These are phyloP conservation scores for Kwoniella sp. DNA, from an alignment of 768 basidiomycete species.

Conservation along the genomic window DNA sequence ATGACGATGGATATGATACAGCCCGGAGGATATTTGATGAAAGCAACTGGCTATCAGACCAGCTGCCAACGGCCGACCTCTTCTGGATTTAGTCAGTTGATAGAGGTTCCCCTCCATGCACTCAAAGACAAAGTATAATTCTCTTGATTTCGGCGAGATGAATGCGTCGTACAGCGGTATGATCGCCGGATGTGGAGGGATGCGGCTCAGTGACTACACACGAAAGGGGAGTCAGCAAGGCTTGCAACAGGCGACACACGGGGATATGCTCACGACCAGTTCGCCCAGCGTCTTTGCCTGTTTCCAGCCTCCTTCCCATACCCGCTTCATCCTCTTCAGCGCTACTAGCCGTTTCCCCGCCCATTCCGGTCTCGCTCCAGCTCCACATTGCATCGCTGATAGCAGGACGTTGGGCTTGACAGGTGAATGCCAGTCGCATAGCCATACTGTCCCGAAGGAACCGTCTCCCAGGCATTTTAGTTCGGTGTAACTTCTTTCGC, in stretches of 20 bases:
- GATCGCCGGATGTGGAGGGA: slow-evolving; percentile 92
- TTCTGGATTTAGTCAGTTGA: slow-evolving; percentile 95
- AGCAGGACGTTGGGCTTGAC: slow-evolving; percentile 84
- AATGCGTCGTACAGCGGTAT: slow-evolving; percentile 99
- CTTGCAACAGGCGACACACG: not conserved
- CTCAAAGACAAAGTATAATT: slow-evolving; percentile 99
- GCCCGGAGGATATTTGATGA: slow-evolving; percentile 80
- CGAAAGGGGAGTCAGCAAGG: slow-evolving; percentile 14
- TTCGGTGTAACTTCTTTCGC: slow-evolving; percentile 82
- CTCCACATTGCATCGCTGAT: slow-evolving; percentile 93
- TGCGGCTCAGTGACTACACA: slow-evolving; percentile 82
- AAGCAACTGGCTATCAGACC: slow-evolving; percentile 94
- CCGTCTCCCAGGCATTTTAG: slow-evolving; percentile 97
- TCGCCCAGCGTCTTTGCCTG: slow-evolving; percentile 94
- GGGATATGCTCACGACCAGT: slow-evolving; percentile 54
- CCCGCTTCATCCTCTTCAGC: slow-evolving; percentile 96
- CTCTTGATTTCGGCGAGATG: slow-evolving; percentile 88
- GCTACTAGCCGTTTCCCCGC: slow-evolving; percentile 90
- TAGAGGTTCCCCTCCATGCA: slow-evolving; percentile 99
- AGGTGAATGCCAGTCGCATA: slow-evolving; percentile 98
- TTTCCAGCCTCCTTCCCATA: slow-evolving; percentile 97
- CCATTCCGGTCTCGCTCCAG: slow-evolving; percentile 89
- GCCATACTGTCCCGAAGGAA: slow-evolving; percentile 96
- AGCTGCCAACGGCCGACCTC: slow-evolving; percentile 90
- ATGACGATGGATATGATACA: slow-evolving; percentile 82